Conservation (phyloP, 345 rosid genomes). For the Passiflora organensis region DNA sequence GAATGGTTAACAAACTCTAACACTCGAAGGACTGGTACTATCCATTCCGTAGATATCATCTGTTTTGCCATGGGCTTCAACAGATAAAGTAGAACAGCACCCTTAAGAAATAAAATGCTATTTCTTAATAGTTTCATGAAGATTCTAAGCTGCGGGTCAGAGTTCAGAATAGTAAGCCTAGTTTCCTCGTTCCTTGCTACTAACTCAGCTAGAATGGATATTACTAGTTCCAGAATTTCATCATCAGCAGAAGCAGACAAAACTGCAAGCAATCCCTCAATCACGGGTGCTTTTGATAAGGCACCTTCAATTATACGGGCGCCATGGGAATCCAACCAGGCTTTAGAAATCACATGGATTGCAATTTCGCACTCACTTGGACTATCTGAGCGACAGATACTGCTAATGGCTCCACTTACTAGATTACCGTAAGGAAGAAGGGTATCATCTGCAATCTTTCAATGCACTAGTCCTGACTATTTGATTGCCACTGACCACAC, state of each 20-base stretch:
- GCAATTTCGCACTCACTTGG: slow-evolving; percentile 45
- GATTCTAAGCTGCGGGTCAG: slow-evolving; percentile 49
- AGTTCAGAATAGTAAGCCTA: slow-evolving; percentile 36
- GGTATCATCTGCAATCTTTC: slow-evolving; percentile 1
- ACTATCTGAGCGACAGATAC: slow-evolving; percentile 36
- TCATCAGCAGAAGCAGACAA: slow-evolving; percentile 47
- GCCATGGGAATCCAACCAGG: slow-evolving; percentile 43
- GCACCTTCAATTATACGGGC: slow-evolving; percentile 32
- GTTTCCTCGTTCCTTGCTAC: slow-evolving; percentile 22
- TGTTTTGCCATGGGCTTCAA: slow-evolving; percentile 58
- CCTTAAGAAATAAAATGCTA: slow-evolving; percentile 50
- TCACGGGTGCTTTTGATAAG: slow-evolving; percentile 31
- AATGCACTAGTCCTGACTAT: slow-evolving; percentile 13
- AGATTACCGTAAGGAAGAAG: slow-evolving; percentile 23
- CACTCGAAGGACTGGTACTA: slow-evolving; percentile 48
- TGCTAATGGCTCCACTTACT: slow-evolving; percentile 31
- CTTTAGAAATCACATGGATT: slow-evolving; percentile 32
- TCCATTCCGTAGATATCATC: slow-evolving; percentile 55
- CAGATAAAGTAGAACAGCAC: slow-evolving; percentile 48
- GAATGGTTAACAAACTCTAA: slow-evolving; percentile 54
- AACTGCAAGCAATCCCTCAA: slow-evolving; percentile 50
- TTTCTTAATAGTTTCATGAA: slow-evolving; percentile 48
- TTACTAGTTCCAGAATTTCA: slow-evolving; percentile 46
- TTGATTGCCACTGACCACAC: slow-evolving; percentile 25
- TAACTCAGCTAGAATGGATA: slow-evolving; percentile 47